Percentiles rank a stretch among this genome's conserved stretches.
Conservation (phyloP, 2,329 filamentous ascomycete genomes). For the Escovopsis weberi region DNA sequence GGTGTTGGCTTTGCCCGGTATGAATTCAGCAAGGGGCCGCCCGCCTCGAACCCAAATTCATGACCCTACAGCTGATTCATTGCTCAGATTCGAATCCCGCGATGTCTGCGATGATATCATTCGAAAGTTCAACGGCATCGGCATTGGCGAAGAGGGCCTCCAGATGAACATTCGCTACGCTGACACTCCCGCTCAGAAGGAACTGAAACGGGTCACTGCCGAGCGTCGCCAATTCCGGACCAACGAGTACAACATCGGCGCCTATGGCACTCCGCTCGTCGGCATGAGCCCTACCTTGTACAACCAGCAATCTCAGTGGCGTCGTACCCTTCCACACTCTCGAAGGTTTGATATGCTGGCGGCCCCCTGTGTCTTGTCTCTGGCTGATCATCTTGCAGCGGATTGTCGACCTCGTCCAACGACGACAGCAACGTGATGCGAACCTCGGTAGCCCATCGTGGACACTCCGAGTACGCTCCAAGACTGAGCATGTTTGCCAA, state of each 20-base stretch:
- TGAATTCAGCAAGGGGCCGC: constrained; percentile 12
- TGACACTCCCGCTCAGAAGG: constrained; percentile 91
- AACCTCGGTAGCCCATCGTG: constrained; percentile 18
- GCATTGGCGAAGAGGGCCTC: constrained; percentile 62
- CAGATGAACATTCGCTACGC: constrained; percentile 91
- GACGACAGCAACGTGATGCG: constrained; percentile 15
- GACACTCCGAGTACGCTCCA: constrained; percentile 22
- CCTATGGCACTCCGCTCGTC: constrained; percentile 49
- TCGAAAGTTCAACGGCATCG: constrained; percentile 66
- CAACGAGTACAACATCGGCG: constrained; percentile 78
- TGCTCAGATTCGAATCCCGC: constrained; percentile 55
- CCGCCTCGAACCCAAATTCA: no score
- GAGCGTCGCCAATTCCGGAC: constrained; percentile 92
- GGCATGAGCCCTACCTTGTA: constrained; percentile 31
- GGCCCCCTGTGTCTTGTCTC: background rate
- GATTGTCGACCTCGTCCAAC: constrained; percentile 15
- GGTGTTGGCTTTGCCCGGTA: constrained; percentile 96
- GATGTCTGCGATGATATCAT: constrained; percentile 87
- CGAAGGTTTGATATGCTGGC: constrained; percentile 16
- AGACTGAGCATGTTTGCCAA: constrained; percentile 10
- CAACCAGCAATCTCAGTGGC: constrained; percentile 23
- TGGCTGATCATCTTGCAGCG: constrained; percentile 8
- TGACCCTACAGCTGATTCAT: no score
- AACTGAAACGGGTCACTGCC: constrained; percentile 89
- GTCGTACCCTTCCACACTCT: constrained; percentile 16